Evolutionary conservation across 2,329 filamentous ascomycete genomes (phyloP).

Genomic region (Aspergillus sergii): DNA sequence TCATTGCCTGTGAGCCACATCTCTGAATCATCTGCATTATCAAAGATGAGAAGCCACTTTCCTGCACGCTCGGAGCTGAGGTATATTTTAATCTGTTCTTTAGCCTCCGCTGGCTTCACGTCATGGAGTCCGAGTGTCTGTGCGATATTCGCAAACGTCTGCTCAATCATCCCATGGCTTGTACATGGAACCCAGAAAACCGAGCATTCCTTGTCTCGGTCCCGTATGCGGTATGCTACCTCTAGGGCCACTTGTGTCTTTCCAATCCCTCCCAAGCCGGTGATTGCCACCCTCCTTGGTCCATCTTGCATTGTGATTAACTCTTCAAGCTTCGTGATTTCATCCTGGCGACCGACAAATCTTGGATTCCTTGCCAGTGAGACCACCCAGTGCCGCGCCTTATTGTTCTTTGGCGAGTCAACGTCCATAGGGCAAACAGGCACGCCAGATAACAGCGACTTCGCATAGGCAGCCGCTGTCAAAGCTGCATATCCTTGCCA

Average conservation of each 20-base stretch:
- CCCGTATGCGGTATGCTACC: slow-evolving; percentile 22
- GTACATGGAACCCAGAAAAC: slow-evolving; percentile 34
- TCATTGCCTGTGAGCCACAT: too few species aligned
- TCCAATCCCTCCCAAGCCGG: slow-evolving; percentile 14
- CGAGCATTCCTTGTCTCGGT: slow-evolving; percentile 18
- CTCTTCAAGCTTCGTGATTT: not conserved
- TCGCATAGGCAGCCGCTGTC: slow-evolving; percentile 18
- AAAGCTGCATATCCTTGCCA: slow-evolving; percentile 7
- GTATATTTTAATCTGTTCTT: slow-evolving; percentile 12
- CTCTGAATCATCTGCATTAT: not conserved
- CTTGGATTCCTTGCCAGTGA: slow-evolving; percentile 16
- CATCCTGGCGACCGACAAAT: not conserved
- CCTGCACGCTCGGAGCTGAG: slow-evolving; percentile 14
- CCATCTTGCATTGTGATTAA: not conserved
- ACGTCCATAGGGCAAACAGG: not conserved
- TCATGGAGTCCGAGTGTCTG: slow-evolving; percentile 9
- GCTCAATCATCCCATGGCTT: slow-evolving; percentile 21
- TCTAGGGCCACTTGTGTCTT: slow-evolving; percentile 24
- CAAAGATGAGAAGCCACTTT: slow-evolving; percentile 27
- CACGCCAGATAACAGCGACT: not conserved
- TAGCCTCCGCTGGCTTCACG: slow-evolving; percentile 6
- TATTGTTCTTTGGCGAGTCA: not conserved
- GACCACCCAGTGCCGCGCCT: slow-evolving; percentile 16
- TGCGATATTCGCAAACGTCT: slow-evolving; percentile 15
- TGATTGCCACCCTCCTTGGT: not conserved